Evolutionary conservation across 208 protist genomes (phyloP), one percentile per base, ranked within the genome.

Genomic region (Polymyxa betae): DNA sequence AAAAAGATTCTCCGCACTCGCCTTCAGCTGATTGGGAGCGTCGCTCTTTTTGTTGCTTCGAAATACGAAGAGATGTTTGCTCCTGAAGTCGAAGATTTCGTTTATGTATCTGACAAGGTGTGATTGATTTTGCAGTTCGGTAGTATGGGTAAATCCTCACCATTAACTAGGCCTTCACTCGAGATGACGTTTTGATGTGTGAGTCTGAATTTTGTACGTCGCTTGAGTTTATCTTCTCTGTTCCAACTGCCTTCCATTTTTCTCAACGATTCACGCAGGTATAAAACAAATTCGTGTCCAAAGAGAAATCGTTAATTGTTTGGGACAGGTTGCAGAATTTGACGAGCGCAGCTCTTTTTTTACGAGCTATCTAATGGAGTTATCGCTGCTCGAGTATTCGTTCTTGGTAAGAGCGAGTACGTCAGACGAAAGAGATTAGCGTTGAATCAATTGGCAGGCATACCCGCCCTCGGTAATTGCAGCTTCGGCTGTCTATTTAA

Each of bases 61-160:
- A 99, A 99, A 95, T 98, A 96, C 93, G 98, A 99, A 91, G 98
- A 99, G 92, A 98, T 98, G 89, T 98, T 97, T 94, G 91, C 95
- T 0, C 95, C 96, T n/a, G 91, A 95, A 40, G 91, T 93, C 0
- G 88, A 93, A 46, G 95, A 97, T 38, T 96, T 98, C 49, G 94
- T 98, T 29, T 95, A 97, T 45, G 96, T 97, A 35, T 93, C 94
- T 0, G 96, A 96, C 87, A 95, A 97, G 54, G 96, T 96, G 12
- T 98, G 5, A 82, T 43, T 29, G 54, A 66, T 16, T 32, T 82
- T 43, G 72, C 72, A 82, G 16, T 82, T 20, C 12, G 5, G 5
- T 82, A 5, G 5, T 5, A 5, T 20, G 5, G 5, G 35, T 82
- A 35, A 82, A 82, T 5, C 5, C 5, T 29, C 24, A 29, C 12